Evolutionary conservation across 208 protist species (phyloP).

Genomic region (Leishmania amazonensis): DNA sequence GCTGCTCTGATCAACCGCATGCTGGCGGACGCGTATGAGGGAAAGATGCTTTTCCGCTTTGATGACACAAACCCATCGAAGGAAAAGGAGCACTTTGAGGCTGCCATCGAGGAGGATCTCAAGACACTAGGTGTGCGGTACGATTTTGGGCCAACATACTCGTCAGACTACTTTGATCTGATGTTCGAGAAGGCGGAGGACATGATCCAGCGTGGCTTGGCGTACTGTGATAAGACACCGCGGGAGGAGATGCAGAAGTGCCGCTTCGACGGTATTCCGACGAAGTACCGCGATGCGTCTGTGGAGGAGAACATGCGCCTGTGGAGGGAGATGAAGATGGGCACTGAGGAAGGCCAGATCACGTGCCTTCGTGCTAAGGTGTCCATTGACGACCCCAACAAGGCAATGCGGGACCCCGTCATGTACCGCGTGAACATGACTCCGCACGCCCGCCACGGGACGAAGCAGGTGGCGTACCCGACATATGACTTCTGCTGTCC

Average conservation of each 20-base stretch:
- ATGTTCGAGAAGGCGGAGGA: constrained; percentile 91
- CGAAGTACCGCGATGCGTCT: constrained; percentile 77
- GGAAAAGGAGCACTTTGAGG: constrained; percentile 97
- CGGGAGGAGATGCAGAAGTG: constrained; percentile 95
- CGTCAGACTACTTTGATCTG: constrained; percentile 98
- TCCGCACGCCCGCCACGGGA: constrained; percentile 93
- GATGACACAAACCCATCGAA: constrained; percentile 99
- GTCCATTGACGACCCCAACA: constrained; percentile 95
- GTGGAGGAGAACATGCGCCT: constrained; percentile 96
- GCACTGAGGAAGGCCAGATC: constrained; percentile 81
- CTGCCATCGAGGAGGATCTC: constrained; percentile 96
- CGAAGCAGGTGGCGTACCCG: constrained; percentile 96
- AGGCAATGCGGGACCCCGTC: constrained; percentile 97
- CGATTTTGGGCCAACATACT: constrained; percentile 92
- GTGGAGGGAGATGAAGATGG: constrained; percentile 96
- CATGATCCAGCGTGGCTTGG: constrained; percentile 91
- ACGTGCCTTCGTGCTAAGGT: constrained; percentile 98
- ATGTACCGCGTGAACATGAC: constrained; percentile 96
- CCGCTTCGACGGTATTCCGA: constrained; percentile 92
- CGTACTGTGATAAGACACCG: constrained; percentile 98
- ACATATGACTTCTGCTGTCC: constrained; percentile 99
- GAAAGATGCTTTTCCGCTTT: constrained; percentile 98
- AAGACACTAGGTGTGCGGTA: constrained; percentile 90
- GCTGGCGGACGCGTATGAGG: constrained; percentile 96
- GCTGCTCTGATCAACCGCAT: constrained; percentile 98